These are phyloP conservation scores for Solanum clarkiae DNA, from an alignment of 257 asterid genomes.

Conservation along the genomic window DNA sequence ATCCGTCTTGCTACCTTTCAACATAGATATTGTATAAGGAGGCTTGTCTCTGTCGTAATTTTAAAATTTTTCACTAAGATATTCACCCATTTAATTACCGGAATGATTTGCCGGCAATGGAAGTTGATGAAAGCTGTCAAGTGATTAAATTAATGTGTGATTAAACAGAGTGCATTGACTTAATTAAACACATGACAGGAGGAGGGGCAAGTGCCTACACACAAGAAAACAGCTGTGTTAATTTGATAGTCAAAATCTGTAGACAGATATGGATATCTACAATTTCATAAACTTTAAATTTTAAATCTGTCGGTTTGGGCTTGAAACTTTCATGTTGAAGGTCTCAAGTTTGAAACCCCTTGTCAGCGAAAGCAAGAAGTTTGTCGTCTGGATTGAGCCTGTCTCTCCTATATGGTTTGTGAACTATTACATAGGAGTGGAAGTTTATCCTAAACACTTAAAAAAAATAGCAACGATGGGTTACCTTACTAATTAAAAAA, in stretches of 20 bases:
- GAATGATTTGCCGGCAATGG: neutral
- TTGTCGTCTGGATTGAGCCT: too few relatives aligned
- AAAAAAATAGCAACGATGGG: too few relatives aligned
- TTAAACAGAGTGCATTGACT: neutral
- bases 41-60: neutral
- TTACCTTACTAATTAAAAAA: too few relatives aligned
- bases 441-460: too few relatives aligned
- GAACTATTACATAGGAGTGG: too few relatives aligned
- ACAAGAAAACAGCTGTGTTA: neutral
- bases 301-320: too few relatives aligned
- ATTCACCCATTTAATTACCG: neutral
- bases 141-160: neutral
- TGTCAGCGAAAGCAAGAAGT: rapidly evolving
- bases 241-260: neutral
- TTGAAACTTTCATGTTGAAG: too few relatives aligned
- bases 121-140: neutral
- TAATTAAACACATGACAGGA: neutral
- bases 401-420: too few relatives aligned
- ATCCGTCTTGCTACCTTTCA: neutral
- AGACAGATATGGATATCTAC: too few relatives aligned
- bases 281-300: too few relatives aligned
- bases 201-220: neutral
- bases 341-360: too few relatives aligned
- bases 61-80: neutral
- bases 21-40: neutral